Base-by-base conservation (phyloP, 179 eudicot genomes). In the Vitellaria paradoxa region DNA sequence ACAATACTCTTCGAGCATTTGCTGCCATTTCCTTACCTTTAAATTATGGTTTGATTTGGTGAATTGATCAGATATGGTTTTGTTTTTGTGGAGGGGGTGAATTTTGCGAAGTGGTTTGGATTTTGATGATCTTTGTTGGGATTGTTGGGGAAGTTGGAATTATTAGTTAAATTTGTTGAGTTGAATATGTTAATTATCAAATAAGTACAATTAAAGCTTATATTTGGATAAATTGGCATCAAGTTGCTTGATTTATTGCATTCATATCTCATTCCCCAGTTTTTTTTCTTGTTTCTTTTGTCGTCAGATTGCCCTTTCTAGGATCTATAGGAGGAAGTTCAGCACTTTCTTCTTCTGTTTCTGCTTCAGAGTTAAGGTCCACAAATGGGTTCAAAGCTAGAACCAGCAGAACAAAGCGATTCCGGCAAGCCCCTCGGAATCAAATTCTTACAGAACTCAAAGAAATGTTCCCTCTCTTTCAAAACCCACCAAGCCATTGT, bases 401-500 rank as follows among this genome's bases (percentile, higher is more conserved):
- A 88, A 74, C 59, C 82, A 20, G 47, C 24, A 23, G 80, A 55
- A 18, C 85, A 76, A 26, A 75, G 26, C 66, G 86, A 83, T 62
- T 68, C 81, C 73, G 76, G 76, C 72, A 93, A 87, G 81, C 98
- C 97, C n/a, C 65, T 73, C 1, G 92, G 89, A 47, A 90, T 94
- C 68, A 78, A 71, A 81, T 60, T 84, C 26, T 37, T 91, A 65
- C 96, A 94, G 70, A 40, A 74, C 68, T 55, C 81, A 6, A 93
- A 79, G 75, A 85, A 75, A 53, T 85, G 87, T 55, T 47, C 84
- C 6, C 77, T 94, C 2, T 91, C 98, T 26, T 93, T 85, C 85
- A 88, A 86, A 70, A 83, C 92, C 14, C 85, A 93, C 85, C 98
- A 94, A 88, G 87, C 81, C 64, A 84, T 90, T 80, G 98, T 90